Conservation (phyloP, 257 asterid genomes). For the Lavandula angustifolia region DNA sequence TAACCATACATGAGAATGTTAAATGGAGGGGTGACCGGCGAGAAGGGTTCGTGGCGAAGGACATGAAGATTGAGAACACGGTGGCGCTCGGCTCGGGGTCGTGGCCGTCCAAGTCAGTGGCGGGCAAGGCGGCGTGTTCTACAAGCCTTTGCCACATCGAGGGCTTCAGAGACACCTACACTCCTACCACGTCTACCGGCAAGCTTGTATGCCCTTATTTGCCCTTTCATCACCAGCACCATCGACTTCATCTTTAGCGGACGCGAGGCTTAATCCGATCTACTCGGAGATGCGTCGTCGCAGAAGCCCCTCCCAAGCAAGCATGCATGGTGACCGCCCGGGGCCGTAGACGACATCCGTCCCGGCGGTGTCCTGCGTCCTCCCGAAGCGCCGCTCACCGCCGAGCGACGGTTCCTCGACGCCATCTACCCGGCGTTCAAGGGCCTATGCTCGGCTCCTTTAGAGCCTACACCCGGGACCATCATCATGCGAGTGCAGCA, state of each 20-base stretch:
- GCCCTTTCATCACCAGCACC: slow-evolving; percentile 67
- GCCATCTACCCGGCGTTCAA: slow-evolving; percentile 26
- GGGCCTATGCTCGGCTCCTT: slow-evolving; percentile 75
- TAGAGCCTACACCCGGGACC: slow-evolving; percentile 72
- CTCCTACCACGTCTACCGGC: slow-evolving; percentile 69
- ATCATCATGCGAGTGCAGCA: slow-evolving; percentile 58
- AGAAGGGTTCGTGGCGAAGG: slow-evolving; percentile 65
- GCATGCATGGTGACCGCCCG: slow-evolving; percentile 88
- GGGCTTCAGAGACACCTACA: slow-evolving; percentile 78
- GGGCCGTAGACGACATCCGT: slow-evolving; percentile 56
- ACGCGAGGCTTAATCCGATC: slow-evolving; percentile 60
- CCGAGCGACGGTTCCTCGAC: slow-evolving; percentile 45
- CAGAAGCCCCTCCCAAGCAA: slow-evolving; percentile 65
- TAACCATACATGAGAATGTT: not conserved
- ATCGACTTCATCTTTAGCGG: slow-evolving; percentile 82
- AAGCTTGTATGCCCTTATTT: slow-evolving; percentile 65
- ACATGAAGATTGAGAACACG: slow-evolving; percentile 73
- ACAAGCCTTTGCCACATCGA: slow-evolving; percentile 62
- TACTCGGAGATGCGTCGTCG: slow-evolving; percentile 56
- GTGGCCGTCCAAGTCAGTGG: slow-evolving; percentile 77
- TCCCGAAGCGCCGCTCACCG: slow-evolving; percentile 51
- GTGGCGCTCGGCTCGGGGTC: slow-evolving; percentile 74
- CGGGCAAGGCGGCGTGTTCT: slow-evolving; percentile 52
- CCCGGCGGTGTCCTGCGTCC: slow-evolving; percentile 39
- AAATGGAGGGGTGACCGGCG: slow-evolving; percentile 53